These are phyloP conservation scores for Cystobasidium slooffiae DNA, from an alignment of 1,284 basidiomycete genomes.

Conservation along the genomic window DNA sequence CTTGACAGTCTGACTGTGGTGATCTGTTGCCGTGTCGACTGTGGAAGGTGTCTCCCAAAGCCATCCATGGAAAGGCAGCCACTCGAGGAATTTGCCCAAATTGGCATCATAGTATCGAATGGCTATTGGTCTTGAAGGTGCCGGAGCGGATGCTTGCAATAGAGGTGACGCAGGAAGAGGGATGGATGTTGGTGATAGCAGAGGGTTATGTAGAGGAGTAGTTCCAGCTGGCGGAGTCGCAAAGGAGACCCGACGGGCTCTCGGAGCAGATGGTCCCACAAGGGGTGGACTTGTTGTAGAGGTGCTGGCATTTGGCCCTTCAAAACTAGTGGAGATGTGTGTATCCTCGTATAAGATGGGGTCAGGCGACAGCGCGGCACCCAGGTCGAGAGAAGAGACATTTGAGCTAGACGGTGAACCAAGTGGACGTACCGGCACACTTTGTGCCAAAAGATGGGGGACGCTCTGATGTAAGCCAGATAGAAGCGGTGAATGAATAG, in stretches of 20 bases:
- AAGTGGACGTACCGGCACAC: neutral
- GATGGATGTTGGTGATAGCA: neutral
- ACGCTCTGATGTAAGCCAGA: neutral
- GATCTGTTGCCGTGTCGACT: constrained; percentile 11
- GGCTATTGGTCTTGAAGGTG: neutral
- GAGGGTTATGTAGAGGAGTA: neutral
- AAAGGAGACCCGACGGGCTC: too few species aligned
- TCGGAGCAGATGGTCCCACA: neutral
- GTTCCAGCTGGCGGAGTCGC: neutral
- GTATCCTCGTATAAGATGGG: constrained; percentile 12
- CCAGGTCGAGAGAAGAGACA: constrained; percentile 1
- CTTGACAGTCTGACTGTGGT: constrained; percentile 1
- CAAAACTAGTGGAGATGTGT: neutral
- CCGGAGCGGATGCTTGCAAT: neutral
- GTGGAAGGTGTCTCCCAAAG: constrained; percentile 28
- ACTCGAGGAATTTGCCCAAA: constrained; percentile 6
- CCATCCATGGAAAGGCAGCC: constrained; percentile 33
- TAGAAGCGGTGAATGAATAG: constrained; percentile 3
- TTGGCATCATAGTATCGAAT: constrained; percentile 33
- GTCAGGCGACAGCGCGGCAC: constrained; percentile 2
- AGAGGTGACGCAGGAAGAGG: constrained; percentile 10
- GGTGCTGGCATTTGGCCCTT: neutral
- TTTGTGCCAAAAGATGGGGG: neutral
- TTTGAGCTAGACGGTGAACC: constrained; percentile 4
- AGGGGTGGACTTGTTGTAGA: neutral